These are phyloP conservation scores for Cucumis hystrix DNA, from an alignment of 306 rosid genomes.

Conservation along the genomic window DNA sequence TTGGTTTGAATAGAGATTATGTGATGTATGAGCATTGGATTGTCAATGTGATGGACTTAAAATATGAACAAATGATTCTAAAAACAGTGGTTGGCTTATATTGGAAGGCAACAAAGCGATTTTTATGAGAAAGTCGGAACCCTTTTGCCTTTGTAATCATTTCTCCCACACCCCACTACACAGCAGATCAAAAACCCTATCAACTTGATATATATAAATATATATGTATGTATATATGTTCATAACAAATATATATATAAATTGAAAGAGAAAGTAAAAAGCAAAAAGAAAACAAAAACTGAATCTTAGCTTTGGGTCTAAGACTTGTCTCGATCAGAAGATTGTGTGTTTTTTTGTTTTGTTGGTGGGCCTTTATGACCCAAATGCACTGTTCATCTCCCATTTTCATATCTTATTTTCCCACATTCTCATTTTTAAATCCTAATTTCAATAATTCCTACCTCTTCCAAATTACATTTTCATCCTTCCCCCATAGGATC, in stretches of 20 bases:
- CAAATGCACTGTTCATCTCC: neutral
- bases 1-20: too few relatives aligned
- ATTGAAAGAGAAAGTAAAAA: neutral
- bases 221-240: neutral
- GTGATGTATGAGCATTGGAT: too few relatives aligned
- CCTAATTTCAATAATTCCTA: neutral
- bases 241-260: neutral
- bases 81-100: neutral
- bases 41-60: neutral
- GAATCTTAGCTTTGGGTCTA: constrained; percentile 7
- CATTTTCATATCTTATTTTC: neutral
- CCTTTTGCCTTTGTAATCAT: constrained; percentile 8
- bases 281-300: neutral
- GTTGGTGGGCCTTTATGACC: neutral
- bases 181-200: neutral
- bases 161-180: neutral
- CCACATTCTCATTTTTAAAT: neutral
- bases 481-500: too few relatives aligned
- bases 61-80: too few relatives aligned
- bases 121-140: constrained; percentile 3
- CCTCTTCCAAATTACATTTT: too few relatives aligned
- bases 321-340: constrained; percentile 12
- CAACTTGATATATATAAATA: neutral
- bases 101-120: constrained; percentile 1
- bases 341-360: neutral